These are phyloP conservation scores for Sporothrix variecibatus DNA, from an alignment of 2,329 filamentous ascomycete genomes.

Conservation along the genomic window DNA sequence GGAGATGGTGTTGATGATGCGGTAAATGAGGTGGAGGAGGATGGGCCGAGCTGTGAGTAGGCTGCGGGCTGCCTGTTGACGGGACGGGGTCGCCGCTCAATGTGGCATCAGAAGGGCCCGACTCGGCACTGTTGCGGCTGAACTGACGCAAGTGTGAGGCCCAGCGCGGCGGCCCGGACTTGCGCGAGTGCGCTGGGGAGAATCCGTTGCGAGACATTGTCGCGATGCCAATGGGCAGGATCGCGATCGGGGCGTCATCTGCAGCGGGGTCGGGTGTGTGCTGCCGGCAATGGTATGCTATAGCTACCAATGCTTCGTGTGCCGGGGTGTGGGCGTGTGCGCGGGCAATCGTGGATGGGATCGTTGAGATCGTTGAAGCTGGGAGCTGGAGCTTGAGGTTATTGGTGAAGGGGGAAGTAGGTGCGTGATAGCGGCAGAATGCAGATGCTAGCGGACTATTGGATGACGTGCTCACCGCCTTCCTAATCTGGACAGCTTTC, in stretches of 20 bases:
- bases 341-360: not conserved
- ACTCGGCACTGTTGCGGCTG: constrained; percentile 51
- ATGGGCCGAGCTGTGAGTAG: not conserved
- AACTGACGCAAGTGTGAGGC: constrained; percentile 56
- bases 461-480: constrained; percentile 24
- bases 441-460: not conserved
- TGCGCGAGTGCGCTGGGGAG: constrained; percentile 47
- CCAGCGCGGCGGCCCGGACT: constrained; percentile 47
- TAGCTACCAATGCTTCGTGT: not conserved
- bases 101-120: not conserved
- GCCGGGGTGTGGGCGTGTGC: not conserved
- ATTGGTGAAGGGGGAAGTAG: constrained; percentile 4
- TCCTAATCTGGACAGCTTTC: constrained; percentile 15
- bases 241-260: constrained; percentile 21
- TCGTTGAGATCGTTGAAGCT: not conserved
- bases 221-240: constrained; percentile 23
- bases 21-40: not conserved
- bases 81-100: not conserved
- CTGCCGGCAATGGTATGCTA: constrained; percentile 14
- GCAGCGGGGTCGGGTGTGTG: not conserved
- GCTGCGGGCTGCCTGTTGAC: not conserved
- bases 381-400: not conserved
- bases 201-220: constrained; percentile 48
- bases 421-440: constrained; percentile 27
- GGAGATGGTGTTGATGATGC: not conserved